These are phyloP conservation scores for Vinca minor DNA, from an alignment of 257 asterid genomes.

Conservation along the genomic window DNA sequence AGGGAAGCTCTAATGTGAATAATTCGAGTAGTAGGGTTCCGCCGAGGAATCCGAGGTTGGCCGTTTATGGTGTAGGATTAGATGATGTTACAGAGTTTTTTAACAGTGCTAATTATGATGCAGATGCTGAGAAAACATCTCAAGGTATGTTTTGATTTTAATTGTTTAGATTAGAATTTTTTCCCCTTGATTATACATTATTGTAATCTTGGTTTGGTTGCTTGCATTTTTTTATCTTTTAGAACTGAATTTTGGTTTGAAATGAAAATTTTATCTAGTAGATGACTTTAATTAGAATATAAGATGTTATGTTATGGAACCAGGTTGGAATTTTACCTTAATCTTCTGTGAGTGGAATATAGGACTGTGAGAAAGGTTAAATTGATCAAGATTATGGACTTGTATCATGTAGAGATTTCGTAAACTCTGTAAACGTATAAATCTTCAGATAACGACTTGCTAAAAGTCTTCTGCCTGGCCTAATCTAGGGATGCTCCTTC, in stretches of 20 bases:
- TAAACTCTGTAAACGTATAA: neutral
- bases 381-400: neutral
- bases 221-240: neutral
- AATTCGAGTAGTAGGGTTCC: constrained; percentile 43
- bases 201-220: neutral
- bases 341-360: neutral
- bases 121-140: constrained; percentile 30
- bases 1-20: constrained; percentile 14
- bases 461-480: neutral
- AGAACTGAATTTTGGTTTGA: neutral
- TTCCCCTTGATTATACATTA: neutral
- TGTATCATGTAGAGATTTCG: neutral
- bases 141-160: constrained; percentile 35
- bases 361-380: neutral
- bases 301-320: neutral
- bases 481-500: neutral
- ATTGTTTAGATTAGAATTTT: neutral
- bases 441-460: neutral
- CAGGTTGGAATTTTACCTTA: neutral
- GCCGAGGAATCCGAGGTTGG: constrained; percentile 83
- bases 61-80: constrained; percentile 78
- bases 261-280: neutral
- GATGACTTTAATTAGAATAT: too few relatives aligned
- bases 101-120: constrained; percentile 49
- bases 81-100: constrained; percentile 69